Conservation (phyloP, 1,284 basidiomycete species). For the Sanghuangporus weigelae region DNA sequence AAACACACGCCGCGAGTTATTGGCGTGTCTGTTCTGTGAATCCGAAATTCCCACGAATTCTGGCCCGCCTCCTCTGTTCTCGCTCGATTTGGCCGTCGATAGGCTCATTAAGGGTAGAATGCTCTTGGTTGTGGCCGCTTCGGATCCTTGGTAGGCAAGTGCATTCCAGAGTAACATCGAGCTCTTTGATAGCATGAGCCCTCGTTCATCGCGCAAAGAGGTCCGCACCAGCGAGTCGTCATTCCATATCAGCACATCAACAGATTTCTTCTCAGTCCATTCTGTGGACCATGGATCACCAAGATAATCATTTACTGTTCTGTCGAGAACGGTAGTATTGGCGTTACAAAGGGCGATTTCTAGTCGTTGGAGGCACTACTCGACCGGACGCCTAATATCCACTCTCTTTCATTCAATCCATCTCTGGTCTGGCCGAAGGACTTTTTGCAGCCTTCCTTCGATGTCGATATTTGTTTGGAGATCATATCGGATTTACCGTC, state of each 20-base stretch:
- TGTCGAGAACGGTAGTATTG: background rate
- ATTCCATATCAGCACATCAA: constrained; percentile 2
- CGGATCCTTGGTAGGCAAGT: background rate
- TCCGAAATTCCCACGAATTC: background rate
- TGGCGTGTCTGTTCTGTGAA: no score
- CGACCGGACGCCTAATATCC: background rate
- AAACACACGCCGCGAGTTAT: background rate
- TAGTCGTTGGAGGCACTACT: background rate
- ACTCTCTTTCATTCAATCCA: background rate
- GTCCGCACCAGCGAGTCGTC: background rate
- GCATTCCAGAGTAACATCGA: background rate
- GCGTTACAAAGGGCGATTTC: background rate
- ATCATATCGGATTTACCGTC: background rate
- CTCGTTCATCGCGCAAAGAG: constrained; percentile 1
- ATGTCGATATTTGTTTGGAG: background rate
- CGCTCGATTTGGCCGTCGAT: background rate
- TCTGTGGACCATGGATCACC: background rate
- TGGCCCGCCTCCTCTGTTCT: background rate
- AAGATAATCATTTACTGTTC: constrained; percentile 6
- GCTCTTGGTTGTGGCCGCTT: background rate
- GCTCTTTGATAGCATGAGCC: background rate
- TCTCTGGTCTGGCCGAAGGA: background rate
- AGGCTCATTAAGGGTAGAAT: background rate
- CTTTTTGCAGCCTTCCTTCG: background rate
- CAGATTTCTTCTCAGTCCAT: background rate